These are phyloP conservation scores for Aureobasidium mangrovei DNA, from an alignment of 2,329 filamentous ascomycete genomes.

Conservation along the genomic window DNA sequence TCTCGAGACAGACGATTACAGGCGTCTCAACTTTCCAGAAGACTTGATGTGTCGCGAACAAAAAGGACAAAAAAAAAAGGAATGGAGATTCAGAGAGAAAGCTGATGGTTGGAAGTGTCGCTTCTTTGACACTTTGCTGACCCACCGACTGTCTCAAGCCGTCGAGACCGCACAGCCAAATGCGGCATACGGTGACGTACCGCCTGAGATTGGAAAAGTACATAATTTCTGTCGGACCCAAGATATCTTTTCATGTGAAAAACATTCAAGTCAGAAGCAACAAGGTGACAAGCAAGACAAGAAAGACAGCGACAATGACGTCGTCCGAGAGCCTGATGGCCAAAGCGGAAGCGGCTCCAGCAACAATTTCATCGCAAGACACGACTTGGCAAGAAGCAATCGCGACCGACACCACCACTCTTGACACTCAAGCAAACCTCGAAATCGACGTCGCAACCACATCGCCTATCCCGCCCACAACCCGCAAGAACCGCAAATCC, in stretches of 20 bases:
- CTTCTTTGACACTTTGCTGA: neutral
- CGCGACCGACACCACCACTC: neutral
- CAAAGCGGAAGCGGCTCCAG: neutral
- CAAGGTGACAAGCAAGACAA: neutral
- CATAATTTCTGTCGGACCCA: neutral
- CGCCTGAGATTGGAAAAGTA: neutral
- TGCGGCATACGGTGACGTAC: neutral
- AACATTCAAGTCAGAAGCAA: neutral
- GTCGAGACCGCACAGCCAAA: slow-evolving; percentile 4
- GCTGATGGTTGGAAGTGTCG: neutral
- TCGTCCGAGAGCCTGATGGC: neutral
- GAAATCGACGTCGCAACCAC: neutral
- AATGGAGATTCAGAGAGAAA: neutral
- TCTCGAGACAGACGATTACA: neutral
- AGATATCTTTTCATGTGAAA: neutral
- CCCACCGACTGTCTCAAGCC: neutral
- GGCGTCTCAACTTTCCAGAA: too few relatives aligned
- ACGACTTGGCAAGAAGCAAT: slow-evolving; percentile 1
- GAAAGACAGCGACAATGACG: slow-evolving; percentile 6
- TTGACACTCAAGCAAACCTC: neutral
- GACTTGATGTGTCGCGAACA: too few relatives aligned
- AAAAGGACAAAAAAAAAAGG: too few relatives aligned
- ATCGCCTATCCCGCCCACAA: neutral
- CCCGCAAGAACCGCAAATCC: neutral
- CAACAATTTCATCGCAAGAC: slow-evolving; percentile 1